phyloP scores from a whole-genome alignment of 2,329 filamentous ascomycete genomes.

The Stachybotrys chlorohalonatus region DNA sequence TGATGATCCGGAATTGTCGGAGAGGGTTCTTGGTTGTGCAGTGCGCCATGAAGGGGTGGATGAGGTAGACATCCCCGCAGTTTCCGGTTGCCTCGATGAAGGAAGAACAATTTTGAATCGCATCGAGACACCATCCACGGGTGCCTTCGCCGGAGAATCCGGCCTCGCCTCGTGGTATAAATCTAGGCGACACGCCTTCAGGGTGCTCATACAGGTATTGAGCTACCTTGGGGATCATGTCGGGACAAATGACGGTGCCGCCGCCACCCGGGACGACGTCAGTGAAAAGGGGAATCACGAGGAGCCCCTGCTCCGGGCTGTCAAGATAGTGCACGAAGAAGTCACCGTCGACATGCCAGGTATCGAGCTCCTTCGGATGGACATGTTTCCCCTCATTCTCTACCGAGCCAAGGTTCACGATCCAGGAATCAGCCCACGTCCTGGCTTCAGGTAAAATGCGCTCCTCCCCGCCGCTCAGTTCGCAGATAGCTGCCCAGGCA shows the following conservation, averaged over 20 bases:
- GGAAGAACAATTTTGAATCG: constrained; percentile 27
- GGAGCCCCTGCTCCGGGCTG: constrained; percentile 57
- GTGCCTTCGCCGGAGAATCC: constrained; percentile 33
- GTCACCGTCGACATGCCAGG: constrained; percentile 66
- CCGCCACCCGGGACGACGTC: constrained; percentile 53
- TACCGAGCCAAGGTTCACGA: constrained; percentile 57
- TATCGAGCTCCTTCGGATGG: constrained; percentile 40
- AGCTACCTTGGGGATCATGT: constrained; percentile 48
- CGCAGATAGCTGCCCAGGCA: constrained; percentile 58
- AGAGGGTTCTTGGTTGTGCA: constrained; percentile 21
- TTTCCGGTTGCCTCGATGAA: constrained; percentile 44
- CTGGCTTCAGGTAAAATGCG: constrained; percentile 36
- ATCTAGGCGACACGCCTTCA: constrained; percentile 56
- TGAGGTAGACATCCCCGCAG: constrained; percentile 44
- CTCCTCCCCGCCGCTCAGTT: constrained; percentile 55
- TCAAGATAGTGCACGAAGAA: constrained; percentile 68
- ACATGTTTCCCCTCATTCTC: constrained; percentile 39
- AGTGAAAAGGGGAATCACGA: constrained; percentile 60
- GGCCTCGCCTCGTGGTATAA: constrained; percentile 46
- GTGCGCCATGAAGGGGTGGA: constrained; percentile 52
- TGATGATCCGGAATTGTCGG: constrained; percentile 9
- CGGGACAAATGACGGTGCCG: constrained; percentile 53
- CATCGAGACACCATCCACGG: constrained; percentile 33
- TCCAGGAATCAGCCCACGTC: constrained; percentile 59
- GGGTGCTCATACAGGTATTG: constrained; percentile 51